Evolutionary conservation across 441 rosid species (phyloP).

Genomic region (Populus hybrid): DNA sequence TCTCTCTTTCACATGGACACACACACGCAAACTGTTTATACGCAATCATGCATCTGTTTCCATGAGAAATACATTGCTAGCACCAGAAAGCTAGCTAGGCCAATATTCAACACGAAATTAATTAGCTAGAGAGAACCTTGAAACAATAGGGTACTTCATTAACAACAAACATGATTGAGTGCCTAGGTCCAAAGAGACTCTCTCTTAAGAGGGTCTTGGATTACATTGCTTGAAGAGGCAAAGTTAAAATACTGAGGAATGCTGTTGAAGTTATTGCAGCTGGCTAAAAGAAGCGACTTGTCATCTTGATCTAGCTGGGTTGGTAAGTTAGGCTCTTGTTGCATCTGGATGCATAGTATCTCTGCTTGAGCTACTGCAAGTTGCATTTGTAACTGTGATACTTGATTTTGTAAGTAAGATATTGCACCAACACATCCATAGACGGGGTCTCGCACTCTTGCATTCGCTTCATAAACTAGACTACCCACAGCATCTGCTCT

Average conservation of each 20-base stretch:
- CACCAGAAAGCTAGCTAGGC: neutral
- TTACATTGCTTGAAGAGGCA: conserved; percentile 47
- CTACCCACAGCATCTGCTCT: too few species aligned
- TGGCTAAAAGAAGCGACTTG: conserved; percentile 36
- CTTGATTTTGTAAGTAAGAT: too few species aligned
- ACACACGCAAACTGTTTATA: neutral
- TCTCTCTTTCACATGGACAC: neutral
- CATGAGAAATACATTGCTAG: neutral
- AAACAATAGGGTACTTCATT: neutral
- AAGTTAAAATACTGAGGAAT: conserved; percentile 39
- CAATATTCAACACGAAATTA: neutral
- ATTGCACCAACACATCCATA: too few species aligned
- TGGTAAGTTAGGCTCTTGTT: conserved; percentile 36
- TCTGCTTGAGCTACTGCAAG: conserved; percentile 83
- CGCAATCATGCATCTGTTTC: neutral
- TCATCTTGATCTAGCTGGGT: conserved; percentile 37
- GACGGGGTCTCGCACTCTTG: too few species aligned
- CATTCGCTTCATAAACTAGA: too few species aligned
- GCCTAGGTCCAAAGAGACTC: conserved; percentile 66
- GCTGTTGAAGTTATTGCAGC: conserved; percentile 29
- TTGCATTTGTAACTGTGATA: conserved; percentile 74
- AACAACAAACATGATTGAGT: too few species aligned
- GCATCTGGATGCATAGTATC: conserved; percentile 73
- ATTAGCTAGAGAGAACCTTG: neutral
- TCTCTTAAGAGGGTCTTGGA: conserved; percentile 62